These are phyloP conservation scores for Phellopilus nigrolimitatus DNA, from an alignment of 1,284 basidiomycete genomes.

Conservation along the genomic window DNA sequence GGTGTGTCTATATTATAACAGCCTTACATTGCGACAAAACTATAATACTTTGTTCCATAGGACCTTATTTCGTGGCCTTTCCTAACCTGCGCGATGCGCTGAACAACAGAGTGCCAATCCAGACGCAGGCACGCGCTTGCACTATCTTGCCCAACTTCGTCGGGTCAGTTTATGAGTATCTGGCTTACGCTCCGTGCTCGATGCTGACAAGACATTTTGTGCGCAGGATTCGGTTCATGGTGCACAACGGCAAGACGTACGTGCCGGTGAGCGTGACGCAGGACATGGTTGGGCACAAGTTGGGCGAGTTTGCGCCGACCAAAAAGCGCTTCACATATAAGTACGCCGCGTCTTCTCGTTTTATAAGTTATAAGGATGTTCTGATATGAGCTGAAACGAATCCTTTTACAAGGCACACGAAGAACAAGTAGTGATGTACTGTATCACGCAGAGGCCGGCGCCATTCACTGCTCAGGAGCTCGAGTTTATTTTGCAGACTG, in stretches of 20 bases:
- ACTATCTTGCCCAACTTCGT: slow-evolving; percentile 95
- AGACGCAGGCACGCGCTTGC: slow-evolving; percentile 85
- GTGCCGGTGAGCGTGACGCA: slow-evolving; percentile 83
- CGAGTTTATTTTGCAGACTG: too few species aligned
- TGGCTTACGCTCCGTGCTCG: neutral
- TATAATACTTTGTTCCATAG: slow-evolving; percentile 38
- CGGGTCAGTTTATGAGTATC: slow-evolving; percentile 50
- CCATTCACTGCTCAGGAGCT: too few species aligned
- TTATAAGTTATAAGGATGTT: neutral
- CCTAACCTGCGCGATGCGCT: slow-evolving; percentile 85
- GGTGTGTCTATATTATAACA: slow-evolving; percentile 22
- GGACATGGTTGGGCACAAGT: slow-evolving; percentile 98
- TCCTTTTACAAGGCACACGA: slow-evolving; percentile 27
- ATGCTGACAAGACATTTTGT: neutral
- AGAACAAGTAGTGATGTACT: slow-evolving; percentile 29
- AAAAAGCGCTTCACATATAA: slow-evolving; percentile 76
- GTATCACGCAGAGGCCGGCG: neutral
- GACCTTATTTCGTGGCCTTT: slow-evolving; percentile 94
- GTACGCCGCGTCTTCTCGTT: slow-evolving; percentile 39
- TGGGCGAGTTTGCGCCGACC: slow-evolving; percentile 93
- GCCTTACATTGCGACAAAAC: slow-evolving; percentile 19
- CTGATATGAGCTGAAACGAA: neutral
- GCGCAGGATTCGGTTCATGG: slow-evolving; percentile 74
- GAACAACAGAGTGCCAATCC: slow-evolving; percentile 80
- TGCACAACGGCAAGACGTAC: slow-evolving; percentile 95